Evolutionary conservation across 306 rosid genomes (phyloP), one percentile per base, ranked within the genome.

Genomic region (Mimosa bimucronata): DNA sequence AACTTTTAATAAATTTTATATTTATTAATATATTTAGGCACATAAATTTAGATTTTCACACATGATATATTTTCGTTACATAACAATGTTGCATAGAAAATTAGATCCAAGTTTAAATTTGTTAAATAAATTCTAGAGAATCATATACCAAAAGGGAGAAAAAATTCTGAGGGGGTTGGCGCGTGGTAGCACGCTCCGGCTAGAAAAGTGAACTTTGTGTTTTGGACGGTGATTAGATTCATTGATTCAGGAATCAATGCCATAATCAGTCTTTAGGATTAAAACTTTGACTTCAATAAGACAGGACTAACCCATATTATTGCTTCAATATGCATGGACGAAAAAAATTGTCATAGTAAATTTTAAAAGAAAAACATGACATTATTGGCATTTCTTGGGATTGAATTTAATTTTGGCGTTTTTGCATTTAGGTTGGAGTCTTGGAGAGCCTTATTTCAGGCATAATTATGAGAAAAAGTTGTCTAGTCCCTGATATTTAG

Each of bases 211-310:
- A 4, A 34, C 21, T 11, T 21, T 21, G 62, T 55, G 62, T 26
- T 21, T 58, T 50, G 64, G 45, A 10, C 77, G 30, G 44, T 48
- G 38, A 37, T 37, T 55, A 46, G 52, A 31, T 74, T 74, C 41
- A 31, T 19, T 2, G 67, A 53, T 37, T 74, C 64, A n/a, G 52
- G 52, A 58, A 58, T 9, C 31, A 25, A 30, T 30, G 31, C 26
- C 12, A 6, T 14, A 3, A 0, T 16, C 10, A 9, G 31, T 55
- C 14, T 21, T 38, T n/a, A 0, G 34, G 11, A 68, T 41, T 41
- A 21, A 41, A 23, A n/a, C n/a, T 41, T 68, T 68, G 73, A 68
- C 52, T 23, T 68, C 0, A 6, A 6, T 6, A 12, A 25, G 65
- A n/a, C 15, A 23, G 10, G 6, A 23, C 2, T 21, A 21, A 7